These are phyloP conservation scores for Inga leiocalycina DNA, from an alignment of 306 rosid species.

Conservation along the genomic window DNA sequence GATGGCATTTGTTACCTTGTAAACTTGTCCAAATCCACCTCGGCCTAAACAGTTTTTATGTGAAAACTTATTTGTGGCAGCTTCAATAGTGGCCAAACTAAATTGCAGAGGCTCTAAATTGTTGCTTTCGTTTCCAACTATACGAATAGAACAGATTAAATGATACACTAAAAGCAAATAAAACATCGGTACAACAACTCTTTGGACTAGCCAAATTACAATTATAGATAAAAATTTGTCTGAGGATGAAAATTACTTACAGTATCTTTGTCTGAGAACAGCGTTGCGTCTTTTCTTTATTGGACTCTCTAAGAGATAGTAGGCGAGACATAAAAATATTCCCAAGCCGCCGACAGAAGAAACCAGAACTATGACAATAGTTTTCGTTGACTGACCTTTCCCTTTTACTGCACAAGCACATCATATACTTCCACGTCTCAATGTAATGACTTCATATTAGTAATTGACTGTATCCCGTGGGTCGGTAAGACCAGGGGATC, in stretches of 20 bases:
- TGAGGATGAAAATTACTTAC: neutral
- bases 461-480: neutral
- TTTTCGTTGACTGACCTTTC: neutral
- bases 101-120: neutral
- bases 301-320: neutral
- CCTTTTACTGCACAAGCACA: neutral
- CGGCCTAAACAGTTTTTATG: neutral
- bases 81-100: neutral
- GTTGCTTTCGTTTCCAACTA: neutral
- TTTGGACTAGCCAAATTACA: neutral
- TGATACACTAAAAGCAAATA: neutral
- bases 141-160: neutral
- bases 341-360: neutral
- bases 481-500: neutral
- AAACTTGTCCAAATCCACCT: neutral
- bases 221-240: neutral
- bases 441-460: neutral
- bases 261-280: neutral
- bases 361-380: neutral
- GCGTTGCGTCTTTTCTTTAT: neutral
- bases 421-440: neutral
- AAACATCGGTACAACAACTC: neutral
- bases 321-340: neutral
- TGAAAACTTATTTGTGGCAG: neutral
- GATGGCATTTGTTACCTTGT: neutral